Evolutionary conservation across 1,284 basidiomycete genomes (phyloP).

Genomic region (Rhodotorula mucilaginosa): DNA sequence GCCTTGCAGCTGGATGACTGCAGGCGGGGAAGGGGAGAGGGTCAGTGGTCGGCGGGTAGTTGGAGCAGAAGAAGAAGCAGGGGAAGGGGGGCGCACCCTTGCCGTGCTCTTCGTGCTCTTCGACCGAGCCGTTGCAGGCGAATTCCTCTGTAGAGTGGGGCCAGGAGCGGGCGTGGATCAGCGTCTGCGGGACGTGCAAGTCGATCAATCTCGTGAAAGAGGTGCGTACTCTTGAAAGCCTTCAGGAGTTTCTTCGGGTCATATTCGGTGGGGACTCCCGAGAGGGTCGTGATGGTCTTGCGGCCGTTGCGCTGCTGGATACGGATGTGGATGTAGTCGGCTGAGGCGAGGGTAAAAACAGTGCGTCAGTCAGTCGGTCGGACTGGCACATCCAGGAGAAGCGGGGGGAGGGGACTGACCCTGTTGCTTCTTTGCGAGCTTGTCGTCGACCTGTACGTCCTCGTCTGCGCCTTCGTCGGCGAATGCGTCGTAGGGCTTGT

Average conservation of each 20-base stretch:
- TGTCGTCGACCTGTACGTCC: conserved; percentile 25
- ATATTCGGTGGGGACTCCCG: conserved; percentile 95
- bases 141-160: conserved; percentile 67
- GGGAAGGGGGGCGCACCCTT: conserved; percentile 51
- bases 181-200: too few relatives aligned
- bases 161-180: neutral
- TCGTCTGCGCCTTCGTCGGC: conserved; percentile 40
- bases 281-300: conserved; percentile 97
- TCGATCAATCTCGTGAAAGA: too few relatives aligned
- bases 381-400: too few relatives aligned
- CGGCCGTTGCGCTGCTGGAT: conserved; percentile 99
- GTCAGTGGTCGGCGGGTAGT: neutral
- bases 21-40: too few relatives aligned
- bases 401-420: neutral
- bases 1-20: conserved; percentile 96
- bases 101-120: conserved; percentile 94
- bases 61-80: too few relatives aligned
- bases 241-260: conserved; percentile 98
- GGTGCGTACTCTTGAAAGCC: conserved; percentile 85
- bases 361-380: too few relatives aligned
- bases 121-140: conserved; percentile 97
- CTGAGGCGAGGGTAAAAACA: conserved; percentile 6
- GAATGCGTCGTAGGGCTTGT: conserved; percentile 44
- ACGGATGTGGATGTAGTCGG: conserved; percentile 54
- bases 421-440: conserved; percentile 24